phyloP scores from a whole-genome alignment of 257 asterid species.

The Ligustrum vulgare region DNA sequence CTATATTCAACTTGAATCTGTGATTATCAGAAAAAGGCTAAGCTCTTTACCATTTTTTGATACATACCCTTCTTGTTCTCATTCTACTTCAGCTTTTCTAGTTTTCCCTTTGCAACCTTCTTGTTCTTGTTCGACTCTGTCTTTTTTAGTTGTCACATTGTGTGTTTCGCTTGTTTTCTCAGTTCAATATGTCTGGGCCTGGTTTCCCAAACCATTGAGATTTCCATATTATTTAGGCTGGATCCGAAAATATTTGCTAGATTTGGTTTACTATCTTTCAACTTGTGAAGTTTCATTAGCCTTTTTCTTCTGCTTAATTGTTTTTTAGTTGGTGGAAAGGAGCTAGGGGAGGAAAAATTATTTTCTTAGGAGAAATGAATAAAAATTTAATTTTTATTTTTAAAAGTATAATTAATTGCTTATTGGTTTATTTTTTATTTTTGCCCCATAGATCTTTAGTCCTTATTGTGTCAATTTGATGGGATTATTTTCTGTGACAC shows the following conservation, averaged over 20 bases:
- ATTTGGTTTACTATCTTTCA: neutral
- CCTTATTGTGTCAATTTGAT: conserved; percentile 29
- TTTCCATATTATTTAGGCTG: neutral
- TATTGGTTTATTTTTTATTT: neutral
- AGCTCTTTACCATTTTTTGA: neutral
- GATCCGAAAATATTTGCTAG: neutral
- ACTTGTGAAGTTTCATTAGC: neutral
- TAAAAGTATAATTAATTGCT: neutral
- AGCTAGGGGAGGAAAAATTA: neutral
- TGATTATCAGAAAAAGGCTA: neutral
- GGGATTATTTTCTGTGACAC: conserved; percentile 24
- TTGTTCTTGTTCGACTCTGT: neutral
- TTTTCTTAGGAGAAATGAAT: neutral
- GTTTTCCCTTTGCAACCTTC: no score
- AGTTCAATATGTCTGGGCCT: neutral
- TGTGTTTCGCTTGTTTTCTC: neutral
- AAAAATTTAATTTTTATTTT: neutral
- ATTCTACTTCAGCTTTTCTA: no score
- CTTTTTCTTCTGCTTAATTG: neutral
- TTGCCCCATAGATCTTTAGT: conserved; percentile 4
- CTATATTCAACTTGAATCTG: neutral
- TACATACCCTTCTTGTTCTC: neutral
- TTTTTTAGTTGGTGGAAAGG: neutral
- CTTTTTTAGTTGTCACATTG: neutral
- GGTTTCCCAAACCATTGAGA: neutral